These are phyloP conservation scores for Hirschfeldia incana DNA, from an alignment of 345 rosid genomes.

Conservation along the genomic window DNA sequence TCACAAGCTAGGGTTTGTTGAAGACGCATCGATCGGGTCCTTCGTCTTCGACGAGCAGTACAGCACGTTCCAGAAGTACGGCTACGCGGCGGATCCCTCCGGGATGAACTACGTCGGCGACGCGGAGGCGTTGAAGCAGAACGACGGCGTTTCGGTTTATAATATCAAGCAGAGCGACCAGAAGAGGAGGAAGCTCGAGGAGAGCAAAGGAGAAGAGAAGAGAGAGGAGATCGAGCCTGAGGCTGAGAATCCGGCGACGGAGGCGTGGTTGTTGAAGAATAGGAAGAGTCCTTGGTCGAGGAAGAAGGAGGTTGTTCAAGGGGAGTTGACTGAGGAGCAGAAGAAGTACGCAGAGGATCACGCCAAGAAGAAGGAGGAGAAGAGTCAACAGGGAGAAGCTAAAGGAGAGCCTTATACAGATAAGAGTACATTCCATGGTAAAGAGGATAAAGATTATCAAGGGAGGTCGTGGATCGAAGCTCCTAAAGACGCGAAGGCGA, in stretches of 20 bases:
- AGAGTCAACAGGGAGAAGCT: slow-evolving; percentile 53
- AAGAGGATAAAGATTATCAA: slow-evolving; percentile 93
- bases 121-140: slow-evolving; percentile 58
- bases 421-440: slow-evolving; percentile 92
- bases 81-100: slow-evolving; percentile 89
- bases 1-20: slow-evolving; percentile 96
- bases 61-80: slow-evolving; percentile 84
- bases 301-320: slow-evolving; percentile 78
- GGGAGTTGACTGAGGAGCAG: slow-evolving; percentile 91
- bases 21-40: slow-evolving; percentile 81
- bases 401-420: slow-evolving; percentile 83
- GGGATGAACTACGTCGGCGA: slow-evolving; percentile 83
- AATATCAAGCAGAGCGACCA: slow-evolving; percentile 82
- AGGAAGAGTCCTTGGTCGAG: slow-evolving; percentile 97
- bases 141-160: slow-evolving; percentile 71
- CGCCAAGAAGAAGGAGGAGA: slow-evolving; percentile 92
- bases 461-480: slow-evolving; percentile 96
- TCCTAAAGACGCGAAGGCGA: slow-evolving; percentile 90
- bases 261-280: slow-evolving; percentile 76
- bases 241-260: slow-evolving; percentile 78
- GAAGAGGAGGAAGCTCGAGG: slow-evolving; percentile 70
- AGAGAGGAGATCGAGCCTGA: slow-evolving; percentile 47
- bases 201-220: slow-evolving; percentile 49
- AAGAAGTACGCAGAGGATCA: slow-evolving; percentile 95
- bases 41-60: slow-evolving; percentile 92